Conservation (phyloP, 306 rosid genomes). For the Cajanus cajan region DNA sequence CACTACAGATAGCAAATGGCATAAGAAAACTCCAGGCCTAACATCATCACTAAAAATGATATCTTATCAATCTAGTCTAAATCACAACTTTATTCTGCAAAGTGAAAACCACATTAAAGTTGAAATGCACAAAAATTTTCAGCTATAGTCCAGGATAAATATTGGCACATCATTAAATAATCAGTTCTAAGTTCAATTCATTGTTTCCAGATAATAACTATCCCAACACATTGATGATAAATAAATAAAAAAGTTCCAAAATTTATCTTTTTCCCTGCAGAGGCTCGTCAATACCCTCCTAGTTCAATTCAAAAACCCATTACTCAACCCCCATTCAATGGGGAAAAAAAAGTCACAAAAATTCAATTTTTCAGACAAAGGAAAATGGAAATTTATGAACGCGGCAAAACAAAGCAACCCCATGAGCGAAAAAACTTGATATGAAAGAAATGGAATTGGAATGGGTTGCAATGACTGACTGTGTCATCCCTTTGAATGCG, state of each 20-base stretch:
- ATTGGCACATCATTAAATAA: background rate
- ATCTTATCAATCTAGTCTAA: background rate
- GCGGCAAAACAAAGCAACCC: background rate
- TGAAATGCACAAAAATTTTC: slow-evolving; percentile 8
- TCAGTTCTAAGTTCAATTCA: background rate
- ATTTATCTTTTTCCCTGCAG: background rate
- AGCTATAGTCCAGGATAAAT: background rate
- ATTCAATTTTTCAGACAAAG: background rate
- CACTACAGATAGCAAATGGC: background rate
- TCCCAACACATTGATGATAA: background rate
- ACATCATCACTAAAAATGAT: slow-evolving; percentile 3
- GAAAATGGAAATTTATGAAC: background rate
- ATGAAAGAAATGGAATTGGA: background rate
- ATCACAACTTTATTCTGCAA: background rate
- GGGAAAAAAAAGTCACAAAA: background rate
- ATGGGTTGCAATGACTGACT: slow-evolving; percentile 41
- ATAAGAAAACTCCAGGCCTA: background rate
- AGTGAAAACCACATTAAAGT: background rate
- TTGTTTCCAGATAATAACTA: background rate
- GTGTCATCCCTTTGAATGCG: slow-evolving; percentile 74
- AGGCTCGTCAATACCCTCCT: background rate
- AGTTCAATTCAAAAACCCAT: background rate
- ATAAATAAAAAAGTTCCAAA: background rate
- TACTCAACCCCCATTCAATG: background rate
- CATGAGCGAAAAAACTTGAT: background rate